Evolutionary conservation across 495 filamentous ascomycete genomes (phyloP), one percentile per base, ranked within the genome.

Genomic region (Lasiosphaeria miniovina): DNA sequence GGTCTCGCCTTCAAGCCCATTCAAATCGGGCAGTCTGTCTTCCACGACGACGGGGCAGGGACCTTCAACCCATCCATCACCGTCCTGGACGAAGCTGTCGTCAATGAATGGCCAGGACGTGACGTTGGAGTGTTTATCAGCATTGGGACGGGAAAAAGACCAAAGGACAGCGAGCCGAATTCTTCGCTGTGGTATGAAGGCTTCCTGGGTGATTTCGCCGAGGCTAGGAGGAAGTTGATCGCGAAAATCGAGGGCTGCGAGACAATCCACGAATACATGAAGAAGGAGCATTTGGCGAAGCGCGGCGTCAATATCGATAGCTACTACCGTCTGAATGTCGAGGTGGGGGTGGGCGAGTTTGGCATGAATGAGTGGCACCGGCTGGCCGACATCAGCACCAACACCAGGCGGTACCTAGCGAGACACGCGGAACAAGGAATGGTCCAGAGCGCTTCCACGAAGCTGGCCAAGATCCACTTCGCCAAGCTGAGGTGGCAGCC

Each of bases 341-440:
- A 98, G 67, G 89, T 96, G 5, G 95, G 94, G 0, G 95, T 98
- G 31, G 94, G 94, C 46, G 95, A 98, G 68, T 97, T 97, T 69
- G 93, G 90, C 52, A 96, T 98, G 90, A 98, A 98, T 69, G 94
- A 98, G 68, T 98, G 94, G 93, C 85, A 90, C 68, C 85, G 94
- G 4, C 78, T 98, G 12, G 87, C 89, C 36, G 93, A 98, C 46
- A 97, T 98, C 72, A 92, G 88, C 74, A 96, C 91, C 40, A 90
- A 87, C 68, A 98, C 94, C 0, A 83, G 89, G 46, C 84, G 84
- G 56, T 98, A 98, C 69, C 82, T 98, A n/a, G 74, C 76, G 6
- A 86, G 86, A 61, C 76, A 80, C 12, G 86, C 88, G 11, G 88
- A 94, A 40, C 86, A 91, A 68, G 80, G 74, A 60, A 89, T 89